phyloP scores from a whole-genome alignment of 257 asterid genomes.

The Solanum dulcamara region DNA sequence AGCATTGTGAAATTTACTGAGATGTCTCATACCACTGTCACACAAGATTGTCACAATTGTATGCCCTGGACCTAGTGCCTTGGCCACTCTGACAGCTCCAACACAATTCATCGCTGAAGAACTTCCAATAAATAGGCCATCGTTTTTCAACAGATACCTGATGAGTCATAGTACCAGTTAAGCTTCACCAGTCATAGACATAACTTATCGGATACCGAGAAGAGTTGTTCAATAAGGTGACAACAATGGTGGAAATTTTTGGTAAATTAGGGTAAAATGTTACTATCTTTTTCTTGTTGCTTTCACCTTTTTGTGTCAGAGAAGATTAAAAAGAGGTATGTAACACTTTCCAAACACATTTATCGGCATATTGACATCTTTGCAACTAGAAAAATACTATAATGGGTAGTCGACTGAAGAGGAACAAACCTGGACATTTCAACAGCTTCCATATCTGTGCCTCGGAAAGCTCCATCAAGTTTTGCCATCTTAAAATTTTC shows the following conservation, averaged over 20 bases:
- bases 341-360: neutral
- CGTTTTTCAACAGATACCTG: constrained; percentile 74
- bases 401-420: neutral
- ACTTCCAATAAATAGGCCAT: constrained; percentile 97
- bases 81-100: constrained; percentile 87
- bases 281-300: neutral
- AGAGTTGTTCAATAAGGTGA: neutral
- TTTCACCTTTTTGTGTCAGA: neutral
- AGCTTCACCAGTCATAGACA: neutral
- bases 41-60: constrained; percentile 79
- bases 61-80: constrained; percentile 77
- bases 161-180: neutral
- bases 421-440: constrained; percentile 78
- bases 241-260: too few relatives aligned
- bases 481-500: constrained; percentile 68
- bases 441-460: constrained; percentile 85
- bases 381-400: neutral
- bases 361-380: neutral
- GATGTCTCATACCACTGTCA: constrained; percentile 96
- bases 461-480: constrained; percentile 89
- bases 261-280: neutral
- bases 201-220: neutral
- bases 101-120: constrained; percentile 98
- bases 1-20: constrained; percentile 65
- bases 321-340: neutral